Evolutionary conservation across 1,139 yeast genomes (phyloP).

Genomic region (Eremothecium coryli): DNA sequence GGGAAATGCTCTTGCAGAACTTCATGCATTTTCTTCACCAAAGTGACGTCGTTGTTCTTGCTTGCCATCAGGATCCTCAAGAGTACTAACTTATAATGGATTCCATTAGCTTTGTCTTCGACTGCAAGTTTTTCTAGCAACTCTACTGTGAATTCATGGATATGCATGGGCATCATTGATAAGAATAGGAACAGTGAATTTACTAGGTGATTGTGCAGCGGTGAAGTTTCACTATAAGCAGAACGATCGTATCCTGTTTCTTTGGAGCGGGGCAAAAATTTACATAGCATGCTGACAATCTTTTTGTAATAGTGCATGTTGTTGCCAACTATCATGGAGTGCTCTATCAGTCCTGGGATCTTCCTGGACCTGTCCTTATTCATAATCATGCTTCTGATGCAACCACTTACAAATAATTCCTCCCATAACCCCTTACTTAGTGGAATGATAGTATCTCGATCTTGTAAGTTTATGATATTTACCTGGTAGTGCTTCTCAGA

Average conservation of each 20-base stretch:
- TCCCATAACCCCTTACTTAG: conserved; percentile 48
- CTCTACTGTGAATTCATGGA: conserved; percentile 50
- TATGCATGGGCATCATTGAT: conserved; percentile 46
- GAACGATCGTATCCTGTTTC: conserved; percentile 56
- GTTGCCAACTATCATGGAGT: conserved; percentile 35
- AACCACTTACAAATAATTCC: conserved; percentile 69
- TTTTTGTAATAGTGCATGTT: conserved; percentile 39
- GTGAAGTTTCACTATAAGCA: conserved; percentile 38
- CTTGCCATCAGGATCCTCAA: conserved; percentile 24
- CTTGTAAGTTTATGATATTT: conserved; percentile 32
- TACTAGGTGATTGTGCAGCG: conserved; percentile 62
- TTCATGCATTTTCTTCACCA: conserved; percentile 52
- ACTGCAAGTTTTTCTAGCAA: conserved; percentile 39
- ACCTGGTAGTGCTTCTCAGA: conserved; percentile 42
- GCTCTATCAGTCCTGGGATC: conserved; percentile 44
- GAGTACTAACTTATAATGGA: conserved; percentile 44
- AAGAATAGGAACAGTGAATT: conserved; percentile 63
- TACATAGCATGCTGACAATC: conserved; percentile 53
- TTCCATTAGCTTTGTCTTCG: conserved; percentile 42
- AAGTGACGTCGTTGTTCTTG: conserved; percentile 60
- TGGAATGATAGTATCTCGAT: conserved; percentile 20
- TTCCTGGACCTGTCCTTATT: conserved; percentile 58
- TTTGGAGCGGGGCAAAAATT: conserved; percentile 57
- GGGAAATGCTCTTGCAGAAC: conserved; percentile 34
- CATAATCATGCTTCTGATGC: conserved; percentile 63